Evolutionary conservation across 1,139 yeast genomes (phyloP).

Genomic region (Hansenula lynferdii): DNA sequence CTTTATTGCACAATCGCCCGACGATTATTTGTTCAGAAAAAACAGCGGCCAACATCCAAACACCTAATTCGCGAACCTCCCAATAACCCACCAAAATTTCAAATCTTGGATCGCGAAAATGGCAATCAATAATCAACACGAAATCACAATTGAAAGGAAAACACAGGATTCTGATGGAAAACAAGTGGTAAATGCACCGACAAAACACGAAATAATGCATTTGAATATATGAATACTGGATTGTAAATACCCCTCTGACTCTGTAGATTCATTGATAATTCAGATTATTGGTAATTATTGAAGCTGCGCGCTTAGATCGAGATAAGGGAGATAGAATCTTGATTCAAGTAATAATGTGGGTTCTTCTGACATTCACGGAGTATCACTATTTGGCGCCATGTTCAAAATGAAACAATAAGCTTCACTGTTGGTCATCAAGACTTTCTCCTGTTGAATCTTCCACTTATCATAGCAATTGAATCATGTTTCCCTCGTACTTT

Average conservation of each 20-base stretch:
- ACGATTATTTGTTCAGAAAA: not conserved
- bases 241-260: not conserved
- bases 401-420: too few species aligned
- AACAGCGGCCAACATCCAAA: slow-evolving; percentile 1
- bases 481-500: too few species aligned
- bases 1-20: too few species aligned
- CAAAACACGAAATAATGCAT: too few species aligned
- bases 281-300: too few species aligned
- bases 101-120: not conserved
- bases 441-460: too few species aligned
- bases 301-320: not conserved
- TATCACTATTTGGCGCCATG: too few species aligned
- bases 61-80: not conserved
- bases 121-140: slow-evolving; percentile 1
- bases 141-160: not conserved
- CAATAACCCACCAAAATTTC: not conserved
- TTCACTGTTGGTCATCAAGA: too few species aligned
- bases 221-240: not conserved
- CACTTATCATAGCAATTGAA: too few species aligned
- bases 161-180: not conserved
- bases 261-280: too few species aligned
- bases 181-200: too few species aligned
- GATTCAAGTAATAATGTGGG: not conserved
- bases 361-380: too few species aligned
- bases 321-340: not conserved